Base-by-base conservation (phyloP, 1,284 basidiomycete genomes). In the Xerocomus minutiporus region DNA sequence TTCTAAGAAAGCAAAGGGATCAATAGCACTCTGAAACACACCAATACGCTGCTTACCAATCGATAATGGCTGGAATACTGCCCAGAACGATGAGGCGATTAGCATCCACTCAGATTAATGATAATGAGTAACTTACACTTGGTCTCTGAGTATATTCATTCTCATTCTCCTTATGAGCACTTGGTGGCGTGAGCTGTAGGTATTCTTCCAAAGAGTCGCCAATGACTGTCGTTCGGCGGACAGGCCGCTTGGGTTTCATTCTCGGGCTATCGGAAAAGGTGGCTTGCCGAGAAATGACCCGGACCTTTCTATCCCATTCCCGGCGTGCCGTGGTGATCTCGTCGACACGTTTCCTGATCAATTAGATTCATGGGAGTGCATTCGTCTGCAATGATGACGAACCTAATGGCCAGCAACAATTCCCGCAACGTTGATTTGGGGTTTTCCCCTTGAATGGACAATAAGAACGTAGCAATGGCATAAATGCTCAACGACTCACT, bases 11-110 rank as follows among this genome's bases (percentile, higher is more conserved):
- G 39, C 43, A 44, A 32, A 31, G 12, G 17, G 29, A 31, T 45
- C 31, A 45, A 41, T 7, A 8, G 13, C 7, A 32, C 23, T 46
- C 20, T 23, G 25, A 17, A 46, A 42, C 6, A 25, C n/a, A 36
- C 15, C 6, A 11, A 25, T 12, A 5, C 4, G 5, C 20, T 36
- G 47, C 63, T 51, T 34, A 66, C 63, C 23, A 67, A 43, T 32
- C 51, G 64, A 36, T 55, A 61, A 36, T 66, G 65, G 23, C 63
- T 65, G 15, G 63, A 55, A 17, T 55, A 66, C 63, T 65, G 45
- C 25, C 1, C 28, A 9, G 17, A n/a, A 25, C 13, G 13, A 36
- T 5, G 32, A 31, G 3, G 11, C 11, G 11, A 31, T 56, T 11
- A 51, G n/a, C 31, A 25, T 39, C 3, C 3, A 15, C 8, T 25